A percentile compares a stretch with the other conserved stretches of the same genome.
These are phyloP conservation scores for Nemania bipapillata DNA, from an alignment of 2,329 filamentous ascomycete species.

Conservation along the genomic window DNA sequence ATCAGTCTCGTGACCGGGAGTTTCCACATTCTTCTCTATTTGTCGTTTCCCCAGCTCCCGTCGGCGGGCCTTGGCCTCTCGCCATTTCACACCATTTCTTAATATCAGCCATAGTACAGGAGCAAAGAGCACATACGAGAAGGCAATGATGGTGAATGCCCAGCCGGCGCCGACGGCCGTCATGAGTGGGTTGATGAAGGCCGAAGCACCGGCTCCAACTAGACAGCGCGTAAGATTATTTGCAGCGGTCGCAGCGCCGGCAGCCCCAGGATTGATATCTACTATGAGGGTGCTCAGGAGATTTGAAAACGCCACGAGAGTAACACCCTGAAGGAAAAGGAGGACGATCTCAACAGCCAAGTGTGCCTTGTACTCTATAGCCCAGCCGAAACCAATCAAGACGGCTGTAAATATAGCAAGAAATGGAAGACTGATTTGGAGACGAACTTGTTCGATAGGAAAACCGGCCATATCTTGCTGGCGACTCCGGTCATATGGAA, in stretches of 20 bases:
- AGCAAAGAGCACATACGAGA: slow-evolving; percentile 48
- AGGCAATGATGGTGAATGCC: slow-evolving; percentile 54
- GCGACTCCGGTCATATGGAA: slow-evolving; percentile 61
- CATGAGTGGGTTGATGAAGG: slow-evolving; percentile 57
- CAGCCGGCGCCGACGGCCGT: slow-evolving; percentile 57
- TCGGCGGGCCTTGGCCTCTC: slow-evolving; percentile 35
- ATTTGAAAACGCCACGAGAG: slow-evolving; percentile 57
- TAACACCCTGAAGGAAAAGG: slow-evolving; percentile 52
- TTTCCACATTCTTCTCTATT: slow-evolving; percentile 2
- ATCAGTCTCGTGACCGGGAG: background rate
- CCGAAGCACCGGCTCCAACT: slow-evolving; percentile 57
- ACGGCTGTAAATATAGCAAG: slow-evolving; percentile 58
- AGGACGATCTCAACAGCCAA: slow-evolving; percentile 53
- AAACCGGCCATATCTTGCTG: slow-evolving; percentile 53
- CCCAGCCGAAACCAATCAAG: slow-evolving; percentile 55
- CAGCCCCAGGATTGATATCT: slow-evolving; percentile 57
- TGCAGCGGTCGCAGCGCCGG: slow-evolving; percentile 58
- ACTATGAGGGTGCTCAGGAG: slow-evolving; percentile 57
- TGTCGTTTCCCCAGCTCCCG: slow-evolving; percentile 25
- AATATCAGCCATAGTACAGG: slow-evolving; percentile 52
- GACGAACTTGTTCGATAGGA: slow-evolving; percentile 51
- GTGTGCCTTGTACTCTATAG: slow-evolving; percentile 48
- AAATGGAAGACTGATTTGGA: slow-evolving; percentile 54
- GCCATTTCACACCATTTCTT: slow-evolving; percentile 47
- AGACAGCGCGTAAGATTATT: slow-evolving; percentile 60